These are phyloP conservation scores for Euphorbia tirucalli DNA, from an alignment of 345 rosid species.

Conservation along the genomic window DNA sequence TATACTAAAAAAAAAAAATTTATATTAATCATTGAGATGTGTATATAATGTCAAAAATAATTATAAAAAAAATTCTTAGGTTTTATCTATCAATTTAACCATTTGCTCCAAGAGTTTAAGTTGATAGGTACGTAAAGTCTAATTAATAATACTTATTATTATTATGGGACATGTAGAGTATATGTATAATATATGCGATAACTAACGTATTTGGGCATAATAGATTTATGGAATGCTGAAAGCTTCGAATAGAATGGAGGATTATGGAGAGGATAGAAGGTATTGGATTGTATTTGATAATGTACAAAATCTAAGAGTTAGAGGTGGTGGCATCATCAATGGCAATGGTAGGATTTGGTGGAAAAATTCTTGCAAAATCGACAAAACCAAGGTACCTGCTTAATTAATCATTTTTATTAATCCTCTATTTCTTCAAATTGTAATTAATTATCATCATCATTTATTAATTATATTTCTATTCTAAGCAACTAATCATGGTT, in stretches of 20 bases:
- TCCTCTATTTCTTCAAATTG: conserved; percentile 1
- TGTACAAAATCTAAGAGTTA: conserved; percentile 53
- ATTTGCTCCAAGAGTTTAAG: too few species aligned
- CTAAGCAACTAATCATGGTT: background rate
- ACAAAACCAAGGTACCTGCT: conserved; percentile 48
- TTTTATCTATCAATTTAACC: too few species aligned
- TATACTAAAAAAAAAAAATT: too few species aligned
- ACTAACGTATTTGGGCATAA: background rate
- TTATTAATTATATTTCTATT: background rate
- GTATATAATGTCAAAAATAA: too few species aligned
- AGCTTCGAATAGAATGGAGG: conserved; percentile 51
- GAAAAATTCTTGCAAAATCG: conserved; percentile 81
- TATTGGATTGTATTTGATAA: conserved; percentile 60
- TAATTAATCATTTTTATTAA: background rate
- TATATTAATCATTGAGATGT: too few species aligned
- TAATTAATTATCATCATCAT: too few species aligned
- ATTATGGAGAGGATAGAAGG: conserved; percentile 41
- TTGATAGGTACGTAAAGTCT: too few species aligned
- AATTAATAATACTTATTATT: too few species aligned
- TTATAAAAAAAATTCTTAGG: too few species aligned
- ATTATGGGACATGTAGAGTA: too few species aligned
- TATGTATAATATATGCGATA: background rate
- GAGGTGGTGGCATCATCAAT: conserved; percentile 82
- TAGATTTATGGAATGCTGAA: conserved; percentile 71
- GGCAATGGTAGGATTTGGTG: conserved; percentile 90